Evolutionary conservation across 805 yeast species (phyloP).

Genomic region (Phaffomyces thermotolerans): DNA sequence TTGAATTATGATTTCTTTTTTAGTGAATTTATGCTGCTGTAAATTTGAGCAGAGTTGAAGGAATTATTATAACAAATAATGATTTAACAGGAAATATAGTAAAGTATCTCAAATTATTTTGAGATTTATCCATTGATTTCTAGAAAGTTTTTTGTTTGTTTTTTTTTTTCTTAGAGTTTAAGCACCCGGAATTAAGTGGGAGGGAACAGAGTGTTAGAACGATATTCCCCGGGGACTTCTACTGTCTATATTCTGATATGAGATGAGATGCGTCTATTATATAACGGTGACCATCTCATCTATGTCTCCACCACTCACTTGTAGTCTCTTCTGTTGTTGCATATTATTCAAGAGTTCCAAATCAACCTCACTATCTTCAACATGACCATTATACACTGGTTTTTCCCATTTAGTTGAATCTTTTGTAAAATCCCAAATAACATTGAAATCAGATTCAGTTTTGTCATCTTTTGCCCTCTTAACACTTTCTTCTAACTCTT

Average conservation of each 20-base stretch:
- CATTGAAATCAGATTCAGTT: slow-evolving; percentile 26
- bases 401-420: slow-evolving; percentile 50
- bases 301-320: neutral
- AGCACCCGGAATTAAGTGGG: slow-evolving; percentile 1
- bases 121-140: too few relatives aligned
- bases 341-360: neutral
- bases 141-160: too few relatives aligned
- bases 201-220: neutral
- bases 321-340: slow-evolving; percentile 1
- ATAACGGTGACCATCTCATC: slow-evolving; percentile 7
- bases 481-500: slow-evolving; percentile 23
- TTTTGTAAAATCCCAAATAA: slow-evolving; percentile 54
- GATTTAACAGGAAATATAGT: too few relatives aligned
- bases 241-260: too few relatives aligned
- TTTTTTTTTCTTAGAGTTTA: neutral
- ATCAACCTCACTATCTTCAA: neutral
- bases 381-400: slow-evolving; percentile 34
- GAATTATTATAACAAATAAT: too few relatives aligned
- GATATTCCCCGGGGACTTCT: slow-evolving; percentile 2
- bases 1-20: too few relatives aligned
- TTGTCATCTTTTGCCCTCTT: slow-evolving; percentile 28
- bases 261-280: too few relatives aligned
- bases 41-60: too few relatives aligned
- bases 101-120: too few relatives aligned
- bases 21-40: too few relatives aligned